Percentiles rank a stretch among this genome's conserved stretches.
Conservation (phyloP, 345 rosid genomes). For the Linum trigynum region DNA sequence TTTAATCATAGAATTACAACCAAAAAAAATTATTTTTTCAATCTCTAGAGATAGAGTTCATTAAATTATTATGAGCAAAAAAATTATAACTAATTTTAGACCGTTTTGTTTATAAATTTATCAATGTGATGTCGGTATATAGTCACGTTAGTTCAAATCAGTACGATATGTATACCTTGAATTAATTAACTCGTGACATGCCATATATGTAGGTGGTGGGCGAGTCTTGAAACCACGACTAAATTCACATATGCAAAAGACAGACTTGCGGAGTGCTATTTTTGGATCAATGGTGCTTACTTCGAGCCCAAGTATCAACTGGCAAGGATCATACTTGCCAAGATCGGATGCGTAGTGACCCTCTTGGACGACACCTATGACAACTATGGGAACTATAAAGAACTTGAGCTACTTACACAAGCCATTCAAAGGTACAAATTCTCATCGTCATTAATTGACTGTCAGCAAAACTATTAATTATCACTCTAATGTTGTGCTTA, state of each 20-base stretch:
- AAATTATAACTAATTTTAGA: too few relatives aligned
- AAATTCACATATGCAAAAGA: background rate
- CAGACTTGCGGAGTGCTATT: background rate
- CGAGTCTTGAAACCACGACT: background rate
- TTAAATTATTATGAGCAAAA: too few relatives aligned
- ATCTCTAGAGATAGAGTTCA: too few relatives aligned
- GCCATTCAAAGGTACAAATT: background rate
- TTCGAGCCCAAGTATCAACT: background rate
- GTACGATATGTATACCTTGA: background rate
- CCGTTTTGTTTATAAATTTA: too few relatives aligned
- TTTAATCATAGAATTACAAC: too few relatives aligned
- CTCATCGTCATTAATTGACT: too few relatives aligned
- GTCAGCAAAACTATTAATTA: too few relatives aligned
- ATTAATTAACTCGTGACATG: background rate
- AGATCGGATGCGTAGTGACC: background rate
- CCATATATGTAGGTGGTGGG: background rate
- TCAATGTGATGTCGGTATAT: too few relatives aligned
- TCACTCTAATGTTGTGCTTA: too few relatives aligned
- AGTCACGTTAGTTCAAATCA: background rate
- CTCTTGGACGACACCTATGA: conserved; percentile 2
- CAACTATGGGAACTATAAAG: background rate
- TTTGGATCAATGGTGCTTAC: background rate
- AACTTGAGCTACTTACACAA: background rate
- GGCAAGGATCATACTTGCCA: background rate
- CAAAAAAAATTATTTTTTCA: too few relatives aligned